These are phyloP conservation scores for Phoenix roebelenii DNA, from an alignment of 176 grass and related monocot species.

Conservation along the genomic window DNA sequence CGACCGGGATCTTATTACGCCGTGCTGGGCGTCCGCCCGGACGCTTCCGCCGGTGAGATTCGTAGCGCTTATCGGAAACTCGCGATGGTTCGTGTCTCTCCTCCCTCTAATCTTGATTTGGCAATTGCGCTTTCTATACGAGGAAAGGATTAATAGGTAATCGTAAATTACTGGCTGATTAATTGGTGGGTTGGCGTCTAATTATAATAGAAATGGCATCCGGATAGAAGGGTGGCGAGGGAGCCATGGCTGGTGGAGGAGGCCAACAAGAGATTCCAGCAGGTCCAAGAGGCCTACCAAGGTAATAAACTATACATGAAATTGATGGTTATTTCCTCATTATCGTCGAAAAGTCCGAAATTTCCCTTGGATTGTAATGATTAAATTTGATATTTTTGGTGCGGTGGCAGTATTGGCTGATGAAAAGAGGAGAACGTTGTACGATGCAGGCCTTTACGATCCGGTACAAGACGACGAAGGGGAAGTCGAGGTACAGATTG, in stretches of 20 bases:
- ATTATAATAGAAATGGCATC: constrained; percentile 61
- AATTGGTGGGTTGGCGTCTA: no score
- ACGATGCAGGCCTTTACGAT: constrained; percentile 60
- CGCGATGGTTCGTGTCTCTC: neutral
- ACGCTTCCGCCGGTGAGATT: neutral
- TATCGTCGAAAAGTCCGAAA: no score
- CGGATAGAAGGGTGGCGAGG: constrained; percentile 50
- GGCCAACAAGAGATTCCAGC: constrained; percentile 67
- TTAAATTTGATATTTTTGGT: neutral
- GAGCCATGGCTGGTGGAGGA: constrained; percentile 51
- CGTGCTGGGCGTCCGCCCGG: neutral
- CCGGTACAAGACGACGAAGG: constrained; percentile 47
- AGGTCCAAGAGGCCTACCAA: constrained; percentile 81
- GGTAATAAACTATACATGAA: constrained; percentile 21
- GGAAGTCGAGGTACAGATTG: constrained; percentile 46
- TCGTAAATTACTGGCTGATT: no score
- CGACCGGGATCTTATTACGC: constrained; percentile 1
- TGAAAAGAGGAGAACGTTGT: constrained; percentile 51
- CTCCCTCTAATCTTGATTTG: no score
- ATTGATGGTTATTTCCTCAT: no score
- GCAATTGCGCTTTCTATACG: no score
- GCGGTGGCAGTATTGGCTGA: constrained; percentile 57
- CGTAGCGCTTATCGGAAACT: constrained; percentile 6
- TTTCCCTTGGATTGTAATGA: no score
- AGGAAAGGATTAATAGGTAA: no score